Evolutionary conservation across 345 rosid genomes (phyloP).

Genomic region (Salix viminalis): DNA sequence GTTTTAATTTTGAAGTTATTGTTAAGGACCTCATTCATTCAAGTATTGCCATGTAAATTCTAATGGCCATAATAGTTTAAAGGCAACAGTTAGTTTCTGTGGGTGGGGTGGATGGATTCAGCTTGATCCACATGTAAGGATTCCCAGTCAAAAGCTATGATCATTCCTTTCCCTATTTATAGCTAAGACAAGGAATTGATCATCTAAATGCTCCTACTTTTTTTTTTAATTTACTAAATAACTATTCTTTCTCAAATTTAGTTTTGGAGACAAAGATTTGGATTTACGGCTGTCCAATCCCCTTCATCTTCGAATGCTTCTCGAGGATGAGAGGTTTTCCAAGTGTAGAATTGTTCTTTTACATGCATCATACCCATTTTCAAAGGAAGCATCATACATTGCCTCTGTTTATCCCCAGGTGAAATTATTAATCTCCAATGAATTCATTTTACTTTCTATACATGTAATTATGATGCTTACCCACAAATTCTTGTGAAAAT

Average conservation of each 20-base stretch:
- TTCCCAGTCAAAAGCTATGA: background rate
- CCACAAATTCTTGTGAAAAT: constrained; percentile 2
- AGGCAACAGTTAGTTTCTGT: background rate
- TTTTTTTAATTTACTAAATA: constrained; percentile 6
- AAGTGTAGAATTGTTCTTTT: constrained; percentile 69
- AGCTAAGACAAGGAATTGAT: background rate
- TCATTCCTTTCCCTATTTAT: constrained; percentile 13
- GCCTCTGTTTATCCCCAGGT: constrained; percentile 89
- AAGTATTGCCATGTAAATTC: background rate
- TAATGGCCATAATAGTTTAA: background rate
- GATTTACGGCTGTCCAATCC: constrained; percentile 89
- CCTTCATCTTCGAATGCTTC: constrained; percentile 67
- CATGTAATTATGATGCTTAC: background rate
- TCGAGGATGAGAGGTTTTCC: constrained; percentile 75
- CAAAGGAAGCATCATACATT: constrained; percentile 84
- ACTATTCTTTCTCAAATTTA: constrained; percentile 18
- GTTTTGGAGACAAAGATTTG: constrained; percentile 91
- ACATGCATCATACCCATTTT: constrained; percentile 95
- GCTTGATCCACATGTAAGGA: constrained; percentile 1
- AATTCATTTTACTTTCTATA: background rate
- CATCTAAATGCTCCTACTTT: background rate
- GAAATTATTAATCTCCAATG: constrained; percentile 3
- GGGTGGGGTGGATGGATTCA: background rate
- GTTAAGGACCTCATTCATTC: background rate
- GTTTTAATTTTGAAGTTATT: background rate